Conservation (phyloP, 495 filamentous ascomycete species). For the Aspergillus mulundensis region DNA sequence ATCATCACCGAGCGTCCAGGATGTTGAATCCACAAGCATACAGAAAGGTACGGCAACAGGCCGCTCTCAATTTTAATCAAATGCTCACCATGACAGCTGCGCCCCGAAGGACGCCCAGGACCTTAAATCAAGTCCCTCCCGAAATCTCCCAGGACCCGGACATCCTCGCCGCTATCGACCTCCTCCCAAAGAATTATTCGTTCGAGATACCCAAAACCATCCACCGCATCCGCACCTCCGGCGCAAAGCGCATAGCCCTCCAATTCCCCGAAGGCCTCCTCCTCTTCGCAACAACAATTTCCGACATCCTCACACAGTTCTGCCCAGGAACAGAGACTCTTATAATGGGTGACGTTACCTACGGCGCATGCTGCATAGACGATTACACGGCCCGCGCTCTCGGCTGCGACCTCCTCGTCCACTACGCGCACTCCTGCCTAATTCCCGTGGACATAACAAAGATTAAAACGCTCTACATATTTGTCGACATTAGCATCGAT, state of each 20-base stretch:
- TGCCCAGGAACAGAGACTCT: slow-evolving; percentile 86
- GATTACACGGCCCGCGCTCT: slow-evolving; percentile 95
- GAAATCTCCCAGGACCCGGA: slow-evolving; percentile 82
- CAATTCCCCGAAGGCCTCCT: slow-evolving; percentile 97
- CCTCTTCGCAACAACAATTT: slow-evolving; percentile 95
- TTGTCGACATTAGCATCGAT: slow-evolving; percentile 97
- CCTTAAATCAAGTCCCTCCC: slow-evolving; percentile 83
- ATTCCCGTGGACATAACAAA: slow-evolving; percentile 93
- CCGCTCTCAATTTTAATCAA: neutral
- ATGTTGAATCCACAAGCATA: slow-evolving; percentile 58
- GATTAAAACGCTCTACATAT: slow-evolving; percentile 95
- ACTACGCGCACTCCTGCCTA: slow-evolving; percentile 95
- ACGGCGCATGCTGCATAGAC: slow-evolving; percentile 98
- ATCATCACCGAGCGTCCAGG: slow-evolving; percentile 38
- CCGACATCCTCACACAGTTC: slow-evolving; percentile 93
- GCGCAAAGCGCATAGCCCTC: slow-evolving; percentile 75
- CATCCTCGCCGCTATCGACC: slow-evolving; percentile 82
- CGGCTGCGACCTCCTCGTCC: slow-evolving; percentile 90
- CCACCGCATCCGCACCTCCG: slow-evolving; percentile 77
- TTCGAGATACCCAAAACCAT: slow-evolving; percentile 99
- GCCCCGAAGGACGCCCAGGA: slow-evolving; percentile 64
- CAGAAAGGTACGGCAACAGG: slow-evolving; percentile 31
- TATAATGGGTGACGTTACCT: slow-evolving; percentile 99
- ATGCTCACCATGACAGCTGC: slow-evolving; percentile 38
- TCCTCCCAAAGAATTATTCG: slow-evolving; percentile 90